These are phyloP conservation scores for Tylopilus plumbeoviolaceoides DNA, from an alignment of 768 basidiomycete species.

Conservation along the genomic window DNA sequence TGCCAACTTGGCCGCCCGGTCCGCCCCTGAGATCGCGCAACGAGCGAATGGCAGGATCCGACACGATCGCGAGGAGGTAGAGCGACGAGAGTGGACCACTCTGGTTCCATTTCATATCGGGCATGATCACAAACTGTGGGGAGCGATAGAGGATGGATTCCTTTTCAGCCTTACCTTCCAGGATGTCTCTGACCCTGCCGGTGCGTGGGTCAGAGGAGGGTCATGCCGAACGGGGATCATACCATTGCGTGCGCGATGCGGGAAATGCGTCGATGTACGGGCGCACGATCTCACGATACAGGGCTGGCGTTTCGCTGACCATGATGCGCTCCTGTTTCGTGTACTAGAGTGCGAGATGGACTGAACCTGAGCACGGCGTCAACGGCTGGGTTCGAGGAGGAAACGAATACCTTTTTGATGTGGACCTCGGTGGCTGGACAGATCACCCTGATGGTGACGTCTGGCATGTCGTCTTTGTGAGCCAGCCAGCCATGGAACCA, in stretches of 20 bases:
- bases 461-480: constrained; percentile 38
- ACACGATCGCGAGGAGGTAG: constrained; percentile 80
- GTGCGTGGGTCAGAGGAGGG: background rate
- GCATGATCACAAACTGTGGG: constrained; percentile 71
- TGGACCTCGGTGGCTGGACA: constrained; percentile 89
- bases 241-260: constrained; percentile 79
- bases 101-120: constrained; percentile 97
- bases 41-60: constrained; percentile 57
- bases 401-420: constrained; percentile 54
- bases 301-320: constrained; percentile 76
- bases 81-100: constrained; percentile 58
- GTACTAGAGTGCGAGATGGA: constrained; percentile 46
- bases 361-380: background rate
- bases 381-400: too few species aligned
- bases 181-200: constrained; percentile 79
- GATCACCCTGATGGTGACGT: constrained; percentile 81
- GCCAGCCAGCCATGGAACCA: constrained; percentile 74
- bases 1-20: too few species aligned
- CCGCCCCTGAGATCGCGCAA: constrained; percentile 66
- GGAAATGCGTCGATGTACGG: constrained; percentile 81
- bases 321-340: constrained; percentile 66
- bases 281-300: constrained; percentile 65
- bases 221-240: background rate
- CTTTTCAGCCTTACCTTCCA: constrained; percentile 70
- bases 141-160: constrained; percentile 66